Percentiles rank a stretch among this genome's conserved stretches.
Evolutionary conservation across 2,329 filamentous ascomycete genomes (phyloP).

Genomic region (Exophiala viscosa): DNA sequence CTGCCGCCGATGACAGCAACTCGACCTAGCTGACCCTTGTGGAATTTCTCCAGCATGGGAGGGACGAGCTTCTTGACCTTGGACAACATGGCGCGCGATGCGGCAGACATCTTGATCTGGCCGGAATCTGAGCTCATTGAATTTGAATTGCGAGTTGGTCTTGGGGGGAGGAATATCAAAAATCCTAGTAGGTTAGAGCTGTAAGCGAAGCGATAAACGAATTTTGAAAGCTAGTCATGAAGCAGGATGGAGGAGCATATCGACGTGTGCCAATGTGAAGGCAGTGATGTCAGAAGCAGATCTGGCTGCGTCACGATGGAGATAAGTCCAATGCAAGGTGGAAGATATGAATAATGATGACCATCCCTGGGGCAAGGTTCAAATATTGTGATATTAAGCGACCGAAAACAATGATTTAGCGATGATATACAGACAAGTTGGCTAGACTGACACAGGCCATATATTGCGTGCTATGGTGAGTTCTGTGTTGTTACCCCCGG

Average conservation of each 20-base stretch:
- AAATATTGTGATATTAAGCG: too few species aligned
- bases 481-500: too few species aligned
- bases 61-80: slow-evolving; percentile 89
- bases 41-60: slow-evolving; percentile 90
- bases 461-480: too few species aligned
- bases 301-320: slow-evolving; percentile 11
- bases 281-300: slow-evolving; percentile 14
- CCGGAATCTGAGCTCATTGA: slow-evolving; percentile 20
- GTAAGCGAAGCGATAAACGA: background rate
- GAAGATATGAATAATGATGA: too few species aligned
- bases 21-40: slow-evolving; percentile 92
- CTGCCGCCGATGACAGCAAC: slow-evolving; percentile 93
- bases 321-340: background rate
- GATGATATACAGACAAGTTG: too few species aligned
- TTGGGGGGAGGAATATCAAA: background rate
- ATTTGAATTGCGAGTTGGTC: background rate
- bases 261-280: background rate
- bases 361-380: too few species aligned
- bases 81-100: slow-evolving; percentile 69
- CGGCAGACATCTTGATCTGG: slow-evolving; percentile 54
- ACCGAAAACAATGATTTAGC: too few species aligned
- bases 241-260: background rate
- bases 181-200: background rate
- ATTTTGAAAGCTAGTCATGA: background rate
- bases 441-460: too few species aligned